These are phyloP conservation scores for Gracilariopsis chorda DNA, from an alignment of 23 red algal species.

Conservation along the genomic window DNA sequence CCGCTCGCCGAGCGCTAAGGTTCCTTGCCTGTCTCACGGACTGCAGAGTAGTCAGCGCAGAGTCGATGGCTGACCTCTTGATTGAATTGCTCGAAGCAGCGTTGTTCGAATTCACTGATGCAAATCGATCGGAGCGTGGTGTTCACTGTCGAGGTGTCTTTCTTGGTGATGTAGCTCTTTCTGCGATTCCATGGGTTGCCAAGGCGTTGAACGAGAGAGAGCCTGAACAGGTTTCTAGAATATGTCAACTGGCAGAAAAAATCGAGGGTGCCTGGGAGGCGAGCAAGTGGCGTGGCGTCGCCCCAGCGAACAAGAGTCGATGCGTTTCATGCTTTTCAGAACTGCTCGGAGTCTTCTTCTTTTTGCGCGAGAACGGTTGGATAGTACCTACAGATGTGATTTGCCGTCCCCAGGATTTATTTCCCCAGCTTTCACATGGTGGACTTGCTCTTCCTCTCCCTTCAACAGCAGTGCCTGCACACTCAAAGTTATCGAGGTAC, in stretches of 20 bases:
- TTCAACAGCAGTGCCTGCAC: constrained; percentile 21
- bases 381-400: constrained; percentile 14
- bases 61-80: constrained; percentile 40
- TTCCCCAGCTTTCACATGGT: neutral
- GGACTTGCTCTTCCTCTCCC: constrained; percentile 10
- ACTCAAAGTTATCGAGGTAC: constrained; percentile 57
- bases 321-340: constrained; percentile 28
- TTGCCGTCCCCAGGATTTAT: constrained; percentile 30
- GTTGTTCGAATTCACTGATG: constrained; percentile 31
- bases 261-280: constrained; percentile 37
- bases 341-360: constrained; percentile 18
- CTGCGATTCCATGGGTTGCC: constrained; percentile 49
- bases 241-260: neutral
- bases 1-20: constrained; percentile 75
- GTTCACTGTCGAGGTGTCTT: constrained; percentile 67
- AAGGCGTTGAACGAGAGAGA: neutral
- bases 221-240: constrained; percentile 31
- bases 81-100: constrained; percentile 50
- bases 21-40: constrained; percentile 75
- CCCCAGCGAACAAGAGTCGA: constrained; percentile 16
- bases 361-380: constrained; percentile 32
- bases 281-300: constrained; percentile 36
- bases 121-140: constrained; percentile 48
- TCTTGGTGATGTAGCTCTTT: constrained; percentile 65
- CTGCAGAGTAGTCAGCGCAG: constrained; percentile 29